Evolutionary conservation across 805 yeast genomes (phyloP).

Genomic region (Starmerella vitae): DNA sequence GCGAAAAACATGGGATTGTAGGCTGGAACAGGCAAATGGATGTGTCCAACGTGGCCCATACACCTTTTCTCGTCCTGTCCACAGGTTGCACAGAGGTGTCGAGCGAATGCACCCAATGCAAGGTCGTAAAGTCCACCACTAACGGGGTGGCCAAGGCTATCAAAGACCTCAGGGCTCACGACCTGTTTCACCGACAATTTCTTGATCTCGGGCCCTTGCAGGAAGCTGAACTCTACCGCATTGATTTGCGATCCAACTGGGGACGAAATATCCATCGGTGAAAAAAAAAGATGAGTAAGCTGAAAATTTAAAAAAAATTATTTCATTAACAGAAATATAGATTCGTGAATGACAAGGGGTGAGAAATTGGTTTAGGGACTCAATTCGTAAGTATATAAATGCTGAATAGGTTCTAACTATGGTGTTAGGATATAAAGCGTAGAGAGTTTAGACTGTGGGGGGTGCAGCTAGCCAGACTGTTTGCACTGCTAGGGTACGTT

Average conservation of each 20-base stretch:
- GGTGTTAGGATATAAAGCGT: no score
- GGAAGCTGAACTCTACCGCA: constrained; percentile 82
- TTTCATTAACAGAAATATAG: no score
- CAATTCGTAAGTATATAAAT: no score
- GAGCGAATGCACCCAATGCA: constrained; percentile 85
- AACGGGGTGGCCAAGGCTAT: constrained; percentile 90
- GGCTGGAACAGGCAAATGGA: constrained; percentile 89
- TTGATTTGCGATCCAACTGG: constrained; percentile 92
- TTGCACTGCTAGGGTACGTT: no score
- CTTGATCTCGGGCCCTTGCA: constrained; percentile 70
- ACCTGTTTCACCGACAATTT: constrained; percentile 86
- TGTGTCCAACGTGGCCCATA: constrained; percentile 98
- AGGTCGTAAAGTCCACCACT: constrained; percentile 88
- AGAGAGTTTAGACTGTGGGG: no score
- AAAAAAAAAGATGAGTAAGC: constrained; percentile 1
- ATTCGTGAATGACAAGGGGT: no score
- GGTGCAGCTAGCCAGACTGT: no score
- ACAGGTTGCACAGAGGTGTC: constrained; percentile 86
- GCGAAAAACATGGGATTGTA: constrained; percentile 90
- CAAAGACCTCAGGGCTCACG: constrained; percentile 90
- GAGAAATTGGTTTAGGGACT: no score
- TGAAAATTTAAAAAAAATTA: no score
- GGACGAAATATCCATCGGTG: constrained; percentile 82
- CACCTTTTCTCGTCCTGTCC: constrained; percentile 88
- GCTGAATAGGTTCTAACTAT: no score